Percentiles rank a stretch among this genome's conserved stretches.
Conservation (phyloP, 768 basidiomycete genomes). For the Wakefieldia striispora region DNA sequence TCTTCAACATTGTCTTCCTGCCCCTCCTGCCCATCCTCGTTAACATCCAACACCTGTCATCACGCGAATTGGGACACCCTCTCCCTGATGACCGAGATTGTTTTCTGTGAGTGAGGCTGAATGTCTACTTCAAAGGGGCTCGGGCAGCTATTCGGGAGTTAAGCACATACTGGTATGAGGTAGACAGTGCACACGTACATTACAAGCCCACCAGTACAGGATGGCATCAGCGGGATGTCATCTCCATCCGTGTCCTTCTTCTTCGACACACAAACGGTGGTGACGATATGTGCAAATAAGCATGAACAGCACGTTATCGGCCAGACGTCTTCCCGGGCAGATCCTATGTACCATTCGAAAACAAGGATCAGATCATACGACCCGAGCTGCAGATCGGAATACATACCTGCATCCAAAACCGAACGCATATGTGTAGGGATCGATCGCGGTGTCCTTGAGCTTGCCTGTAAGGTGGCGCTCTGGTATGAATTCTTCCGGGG, state of each 20-base stretch:
- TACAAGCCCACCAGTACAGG: slow-evolving; percentile 6
- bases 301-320: slow-evolving; percentile 10
- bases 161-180: no score
- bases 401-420: slow-evolving; percentile 7
- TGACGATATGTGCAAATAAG: slow-evolving; percentile 7
- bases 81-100: slow-evolving; percentile 8
- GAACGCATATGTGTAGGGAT: slow-evolving; percentile 12
- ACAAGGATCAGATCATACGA: background rate
- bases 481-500: slow-evolving; percentile 12
- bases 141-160: slow-evolving; percentile 14
- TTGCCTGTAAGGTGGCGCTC: no score
- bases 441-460: slow-evolving; percentile 5
- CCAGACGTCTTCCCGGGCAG: slow-evolving; percentile 13
- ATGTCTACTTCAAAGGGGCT: slow-evolving; percentile 10
- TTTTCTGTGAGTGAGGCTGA: slow-evolving; percentile 10
- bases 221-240: background rate
- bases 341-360: slow-evolving; percentile 1
- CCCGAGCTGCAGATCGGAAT: no score
- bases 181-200: slow-evolving; percentile 1
- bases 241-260: slow-evolving; percentile 6
- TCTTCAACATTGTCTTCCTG: no score
- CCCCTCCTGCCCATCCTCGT: no score
- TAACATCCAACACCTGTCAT: no score
- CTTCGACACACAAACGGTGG: no score
- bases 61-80: no score